phyloP scores from a whole-genome alignment of 176 grass and related monocot genomes.

The Panicum miliaceum region DNA sequence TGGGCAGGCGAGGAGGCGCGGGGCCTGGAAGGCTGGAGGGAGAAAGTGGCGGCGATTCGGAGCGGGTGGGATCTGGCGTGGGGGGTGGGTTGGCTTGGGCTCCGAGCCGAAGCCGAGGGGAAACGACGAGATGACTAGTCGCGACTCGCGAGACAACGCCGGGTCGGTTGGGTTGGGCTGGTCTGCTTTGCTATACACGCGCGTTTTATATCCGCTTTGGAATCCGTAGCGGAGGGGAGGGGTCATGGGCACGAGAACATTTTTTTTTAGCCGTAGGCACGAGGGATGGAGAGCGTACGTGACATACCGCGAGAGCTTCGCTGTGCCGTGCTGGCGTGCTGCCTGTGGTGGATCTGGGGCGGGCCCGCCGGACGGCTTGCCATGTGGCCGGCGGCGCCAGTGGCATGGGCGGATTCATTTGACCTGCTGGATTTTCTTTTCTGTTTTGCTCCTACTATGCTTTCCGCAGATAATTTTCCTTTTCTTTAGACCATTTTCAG shows the following conservation, averaged over 20 bases:
- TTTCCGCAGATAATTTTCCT: background rate
- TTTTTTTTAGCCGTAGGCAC: no score
- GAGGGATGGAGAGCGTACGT: no score
- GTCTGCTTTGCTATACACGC: background rate
- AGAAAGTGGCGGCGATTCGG: background rate
- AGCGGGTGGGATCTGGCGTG: constrained; percentile 30
- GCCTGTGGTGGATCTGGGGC: background rate
- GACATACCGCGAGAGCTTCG: background rate
- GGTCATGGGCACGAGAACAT: background rate
- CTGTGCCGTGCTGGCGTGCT: background rate
- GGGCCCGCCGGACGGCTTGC: background rate
- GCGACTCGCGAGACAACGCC: background rate
- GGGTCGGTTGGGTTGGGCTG: background rate
- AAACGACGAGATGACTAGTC: constrained; percentile 36
- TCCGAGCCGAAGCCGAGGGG: background rate
- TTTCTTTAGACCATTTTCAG: background rate
- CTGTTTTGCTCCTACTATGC: no score
- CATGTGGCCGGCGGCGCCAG: background rate
- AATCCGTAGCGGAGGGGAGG: background rate
- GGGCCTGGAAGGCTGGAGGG: background rate
- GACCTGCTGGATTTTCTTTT: background rate
- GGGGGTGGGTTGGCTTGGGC: background rate
- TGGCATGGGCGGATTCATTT: background rate
- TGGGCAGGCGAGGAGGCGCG: background rate
- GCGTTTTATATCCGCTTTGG: constrained; percentile 43